phyloP scores from a whole-genome alignment of 768 basidiomycete species.

The Kwoniella bestiolae region DNA sequence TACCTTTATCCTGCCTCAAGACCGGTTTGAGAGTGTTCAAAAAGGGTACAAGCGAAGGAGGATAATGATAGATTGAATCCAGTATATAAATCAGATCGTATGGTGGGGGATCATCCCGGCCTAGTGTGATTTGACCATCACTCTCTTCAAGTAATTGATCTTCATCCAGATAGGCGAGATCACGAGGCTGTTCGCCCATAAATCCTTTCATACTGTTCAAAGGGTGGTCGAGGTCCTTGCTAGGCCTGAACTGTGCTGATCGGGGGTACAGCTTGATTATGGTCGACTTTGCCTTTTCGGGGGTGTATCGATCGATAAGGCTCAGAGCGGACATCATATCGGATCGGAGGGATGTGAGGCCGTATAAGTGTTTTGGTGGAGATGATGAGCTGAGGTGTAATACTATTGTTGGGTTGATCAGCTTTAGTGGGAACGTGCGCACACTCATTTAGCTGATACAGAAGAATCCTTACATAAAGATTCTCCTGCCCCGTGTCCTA shows the following conservation, averaged over 20 bases:
- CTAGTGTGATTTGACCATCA: neutral
- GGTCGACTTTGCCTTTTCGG: slow-evolving; percentile 4
- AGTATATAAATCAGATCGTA: slow-evolving; percentile 52
- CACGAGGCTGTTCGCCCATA: slow-evolving; percentile 27
- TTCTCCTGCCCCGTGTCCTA: slow-evolving; percentile 51
- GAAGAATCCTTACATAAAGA: slow-evolving; percentile 32
- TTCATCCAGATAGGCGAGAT: slow-evolving; percentile 15
- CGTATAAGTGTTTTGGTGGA: slow-evolving; percentile 36
- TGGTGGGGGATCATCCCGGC: slow-evolving; percentile 14
- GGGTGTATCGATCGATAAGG: slow-evolving; percentile 16
- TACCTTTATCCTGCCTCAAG: slow-evolving; percentile 20
- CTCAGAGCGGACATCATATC: slow-evolving; percentile 28
- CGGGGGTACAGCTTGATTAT: slow-evolving; percentile 27
- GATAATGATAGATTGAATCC: slow-evolving; percentile 51
- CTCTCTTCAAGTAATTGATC: slow-evolving; percentile 17
- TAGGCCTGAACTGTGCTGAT: slow-evolving; percentile 32
- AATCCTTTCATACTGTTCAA: slow-evolving; percentile 46
- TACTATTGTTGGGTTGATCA: slow-evolving; percentile 9
- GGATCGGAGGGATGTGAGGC: slow-evolving; percentile 33
- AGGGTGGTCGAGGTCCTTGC: slow-evolving; percentile 40
- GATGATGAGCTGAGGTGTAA: slow-evolving; percentile 30
- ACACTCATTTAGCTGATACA: neutral
- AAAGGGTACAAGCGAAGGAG: slow-evolving; percentile 39
- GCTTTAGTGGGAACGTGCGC: neutral
- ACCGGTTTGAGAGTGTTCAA: slow-evolving; percentile 18